phyloP scores from a whole-genome alignment of 108 stramenopile species.

The Nitzschia sp. region DNA sequence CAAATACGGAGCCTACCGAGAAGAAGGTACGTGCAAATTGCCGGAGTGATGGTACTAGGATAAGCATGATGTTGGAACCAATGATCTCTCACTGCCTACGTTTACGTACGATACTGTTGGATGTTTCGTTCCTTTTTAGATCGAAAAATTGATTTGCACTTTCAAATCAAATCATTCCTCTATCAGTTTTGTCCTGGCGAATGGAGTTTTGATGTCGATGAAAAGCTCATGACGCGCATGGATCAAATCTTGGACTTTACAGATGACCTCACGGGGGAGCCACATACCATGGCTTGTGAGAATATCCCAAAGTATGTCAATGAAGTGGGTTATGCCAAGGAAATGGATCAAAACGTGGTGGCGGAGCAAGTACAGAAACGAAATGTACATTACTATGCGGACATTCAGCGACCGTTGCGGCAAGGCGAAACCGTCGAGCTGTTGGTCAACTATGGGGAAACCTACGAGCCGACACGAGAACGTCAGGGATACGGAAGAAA shows the following conservation, averaged over 20 bases:
- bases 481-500: slow-evolving; percentile 72
- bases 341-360: slow-evolving; percentile 52
- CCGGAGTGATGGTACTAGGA: no score
- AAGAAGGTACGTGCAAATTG: slow-evolving; percentile 28
- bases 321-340: slow-evolving; percentile 59
- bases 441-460: slow-evolving; percentile 55
- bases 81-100: no score
- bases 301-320: slow-evolving; percentile 74
- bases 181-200: slow-evolving; percentile 40
- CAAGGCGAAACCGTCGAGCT: slow-evolving; percentile 65
- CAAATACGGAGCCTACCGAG: slow-evolving; percentile 56
- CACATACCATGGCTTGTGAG: slow-evolving; percentile 51
- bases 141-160: slow-evolving; percentile 51
- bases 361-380: slow-evolving; percentile 37
- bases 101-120: not conserved
- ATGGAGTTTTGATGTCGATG: slow-evolving; percentile 42
- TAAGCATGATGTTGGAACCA: no score
- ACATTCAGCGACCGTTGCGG: slow-evolving; percentile 49
- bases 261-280: slow-evolving; percentile 68
- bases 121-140: slow-evolving; percentile 41
- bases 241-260: slow-evolving; percentile 70
- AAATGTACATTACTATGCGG: slow-evolving; percentile 52
- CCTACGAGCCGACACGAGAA: slow-evolving; percentile 65
- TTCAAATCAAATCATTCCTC: slow-evolving; percentile 57
- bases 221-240: slow-evolving; percentile 24